These are phyloP conservation scores for Epithele typhae DNA, from an alignment of 768 basidiomycete species.

Conservation along the genomic window DNA sequence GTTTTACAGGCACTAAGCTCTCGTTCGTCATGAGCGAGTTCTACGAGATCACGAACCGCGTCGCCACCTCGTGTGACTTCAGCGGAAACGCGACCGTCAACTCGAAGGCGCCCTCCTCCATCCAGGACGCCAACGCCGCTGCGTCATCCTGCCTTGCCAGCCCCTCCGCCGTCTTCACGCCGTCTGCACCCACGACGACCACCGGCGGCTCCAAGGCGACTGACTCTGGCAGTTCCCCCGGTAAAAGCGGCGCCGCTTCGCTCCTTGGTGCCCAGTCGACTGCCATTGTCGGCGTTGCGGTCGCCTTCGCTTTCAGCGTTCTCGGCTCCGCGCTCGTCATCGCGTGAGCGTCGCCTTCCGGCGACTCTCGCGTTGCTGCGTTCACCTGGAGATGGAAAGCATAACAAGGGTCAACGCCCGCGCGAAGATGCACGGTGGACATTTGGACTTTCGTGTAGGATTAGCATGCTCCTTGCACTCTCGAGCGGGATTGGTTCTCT, in stretches of 20 bases:
- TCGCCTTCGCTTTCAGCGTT: slow-evolving; percentile 17
- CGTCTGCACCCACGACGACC: slow-evolving; percentile 38
- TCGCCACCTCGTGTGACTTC: slow-evolving; percentile 70
- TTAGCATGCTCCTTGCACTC: neutral
- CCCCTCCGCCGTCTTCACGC: slow-evolving; percentile 59
- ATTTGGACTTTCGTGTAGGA: neutral
- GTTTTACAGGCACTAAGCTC: slow-evolving; percentile 59
- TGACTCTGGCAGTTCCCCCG: slow-evolving; percentile 8
- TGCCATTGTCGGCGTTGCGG: slow-evolving; percentile 15
- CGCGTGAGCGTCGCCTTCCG: slow-evolving; percentile 15
- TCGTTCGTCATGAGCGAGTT: slow-evolving; percentile 81
- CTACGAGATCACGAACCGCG: slow-evolving; percentile 59
- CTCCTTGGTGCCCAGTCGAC: slow-evolving; percentile 5
- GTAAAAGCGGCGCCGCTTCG: slow-evolving; percentile 13
- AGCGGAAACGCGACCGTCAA: slow-evolving; percentile 82
- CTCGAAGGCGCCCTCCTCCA: slow-evolving; percentile 42
- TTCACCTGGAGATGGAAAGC: too few relatives aligned
- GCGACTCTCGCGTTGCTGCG: too few relatives aligned
- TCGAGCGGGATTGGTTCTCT: neutral
- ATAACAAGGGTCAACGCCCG: too few relatives aligned
- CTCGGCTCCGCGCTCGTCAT: slow-evolving; percentile 19
- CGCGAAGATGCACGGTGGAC: too few relatives aligned
- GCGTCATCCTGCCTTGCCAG: slow-evolving; percentile 66
- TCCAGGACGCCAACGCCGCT: slow-evolving; percentile 47
- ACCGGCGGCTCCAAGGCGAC: neutral